Evolutionary conservation across 805 yeast species (phyloP).

Genomic region (Allodekkera sacchari): DNA sequence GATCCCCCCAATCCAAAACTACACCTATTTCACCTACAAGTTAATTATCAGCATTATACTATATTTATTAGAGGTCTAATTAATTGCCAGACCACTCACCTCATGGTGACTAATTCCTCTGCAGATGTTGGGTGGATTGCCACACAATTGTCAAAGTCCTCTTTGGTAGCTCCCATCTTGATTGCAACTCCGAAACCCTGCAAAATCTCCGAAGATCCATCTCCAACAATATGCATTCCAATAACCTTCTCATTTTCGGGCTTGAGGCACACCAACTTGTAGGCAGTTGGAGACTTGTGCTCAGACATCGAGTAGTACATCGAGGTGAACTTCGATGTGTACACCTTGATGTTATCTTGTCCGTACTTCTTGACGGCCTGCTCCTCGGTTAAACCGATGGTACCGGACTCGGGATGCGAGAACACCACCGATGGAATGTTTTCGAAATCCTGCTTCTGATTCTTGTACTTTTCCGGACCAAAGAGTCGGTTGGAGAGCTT

Average conservation of each 20-base stretch:
- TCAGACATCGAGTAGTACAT: conserved; percentile 90
- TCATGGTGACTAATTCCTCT: conserved; percentile 89
- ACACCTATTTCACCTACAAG: too few species aligned
- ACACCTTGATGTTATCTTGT: conserved; percentile 67
- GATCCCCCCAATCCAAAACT: too few species aligned
- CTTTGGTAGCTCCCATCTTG: conserved; percentile 98
- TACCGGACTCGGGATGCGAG: conserved; percentile 96
- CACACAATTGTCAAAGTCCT: conserved; percentile 89
- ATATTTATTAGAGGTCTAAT: too few species aligned
- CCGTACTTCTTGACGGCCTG: conserved; percentile 78
- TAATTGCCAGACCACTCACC: too few species aligned
- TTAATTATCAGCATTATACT: too few species aligned
- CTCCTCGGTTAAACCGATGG: conserved; percentile 78
- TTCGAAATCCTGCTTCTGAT: conserved; percentile 74
- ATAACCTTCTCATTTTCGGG: conserved; percentile 89
- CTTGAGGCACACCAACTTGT: conserved; percentile 63
- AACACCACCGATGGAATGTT: conserved; percentile 95
- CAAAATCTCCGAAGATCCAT: conserved; percentile 79
- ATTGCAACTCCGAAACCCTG: conserved; percentile 99
- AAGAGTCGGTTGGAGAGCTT: conserved; percentile 85
- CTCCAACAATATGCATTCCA: conserved; percentile 93
- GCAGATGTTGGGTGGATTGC: conserved; percentile 99
- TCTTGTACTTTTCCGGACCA: conserved; percentile 62
- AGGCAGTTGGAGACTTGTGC: conserved; percentile 77
- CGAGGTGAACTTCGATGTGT: conserved; percentile 75